These are phyloP conservation scores for Paramecium sonneborni DNA, from an alignment of 73 alveolate species.

Conservation along the genomic window DNA sequence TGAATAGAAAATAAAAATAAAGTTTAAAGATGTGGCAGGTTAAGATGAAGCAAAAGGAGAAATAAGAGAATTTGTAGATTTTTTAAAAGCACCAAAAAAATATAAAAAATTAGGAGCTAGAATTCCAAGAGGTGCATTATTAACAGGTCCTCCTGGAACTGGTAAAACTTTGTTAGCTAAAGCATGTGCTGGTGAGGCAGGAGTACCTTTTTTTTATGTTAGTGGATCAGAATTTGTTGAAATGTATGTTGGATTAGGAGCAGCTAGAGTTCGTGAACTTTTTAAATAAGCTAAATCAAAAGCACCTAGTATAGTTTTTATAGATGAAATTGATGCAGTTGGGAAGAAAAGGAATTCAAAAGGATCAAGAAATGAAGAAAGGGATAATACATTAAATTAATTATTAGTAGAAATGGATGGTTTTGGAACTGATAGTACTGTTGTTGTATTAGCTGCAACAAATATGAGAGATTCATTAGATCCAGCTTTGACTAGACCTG, in stretches of 20 bases:
- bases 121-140: conserved; percentile 92
- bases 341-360: conserved; percentile 75
- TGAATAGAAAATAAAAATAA: conserved; percentile 66
- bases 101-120: conserved; percentile 85
- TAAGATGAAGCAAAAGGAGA: conserved; percentile 96
- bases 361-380: conserved; percentile 93
- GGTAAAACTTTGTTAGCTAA: conserved; percentile 97
- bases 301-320: conserved; percentile 94
- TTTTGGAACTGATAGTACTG: conserved; percentile 95
- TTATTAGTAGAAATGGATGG: conserved; percentile 99
- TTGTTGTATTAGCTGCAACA: conserved; percentile 94
- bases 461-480: conserved; percentile 95
- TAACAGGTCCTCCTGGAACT: conserved; percentile 96
- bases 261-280: conserved; percentile 91
- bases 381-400: conserved; percentile 98
- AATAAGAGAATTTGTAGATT: conserved; percentile 92
- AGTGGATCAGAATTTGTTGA: conserved; percentile 89
- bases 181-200: conserved; percentile 70
- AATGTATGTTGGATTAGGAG: conserved; percentile 93
- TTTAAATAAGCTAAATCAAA: conserved; percentile 83
- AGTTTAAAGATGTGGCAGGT: conserved; percentile 93
- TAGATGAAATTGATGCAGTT: conserved; percentile 95
- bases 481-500: conserved; percentile 97
- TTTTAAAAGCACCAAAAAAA: conserved; percentile 87
- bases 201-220: conserved; percentile 66